Evolutionary conservation across 805 yeast genomes (phyloP), one percentile per base, ranked within the genome.

Genomic region (Hanseniaspora singularis): DNA sequence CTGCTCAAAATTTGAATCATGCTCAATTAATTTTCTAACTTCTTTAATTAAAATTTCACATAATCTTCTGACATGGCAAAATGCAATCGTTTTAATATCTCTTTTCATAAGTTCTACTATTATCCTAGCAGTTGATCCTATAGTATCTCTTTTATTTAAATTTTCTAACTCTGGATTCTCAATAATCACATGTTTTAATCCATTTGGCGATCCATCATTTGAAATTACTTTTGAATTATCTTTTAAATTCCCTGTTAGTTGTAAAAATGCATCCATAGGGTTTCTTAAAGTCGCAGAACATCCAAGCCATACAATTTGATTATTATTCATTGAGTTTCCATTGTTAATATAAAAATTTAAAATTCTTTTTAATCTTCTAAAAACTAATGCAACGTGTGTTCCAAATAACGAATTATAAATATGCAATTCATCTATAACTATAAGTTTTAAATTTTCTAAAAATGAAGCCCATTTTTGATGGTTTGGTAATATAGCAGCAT

Each of bases 381-480:
- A 74, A 0, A 92, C 80, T 39, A 81, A 68, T 2, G 94, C 80
- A 1, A 89, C 96, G 62, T 92, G 92, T 0, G 95, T 77, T 0
- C 99, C 99, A 66, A 92, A 92, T 0, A 86, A 68, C 0, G 96
- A 96, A 52, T 76, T 77, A 61, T 92, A 92, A 46, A 81, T 78
- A 62, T 92, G 99, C 42, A 92, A 65, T 58, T 83, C 92, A 57
- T 83, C 86, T 48, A 92, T 78, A 0, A 85, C 88, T 3, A 92
- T 82, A 55, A 71, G 81, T 55, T 72, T 75, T 54, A 92, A 64
- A 51, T 76, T 72, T 11, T 64, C 56, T 7, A 92, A 64, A 57
- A 88, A 83, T 33, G 72, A 69, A 34, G 72, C 65, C 96, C 97
- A 92, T 20, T 68, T 64, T 26, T 72, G 72, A 62, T 81, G 84